Conservation (phyloP, 78 protist species). For the Monosiga brevicollis region DNA sequence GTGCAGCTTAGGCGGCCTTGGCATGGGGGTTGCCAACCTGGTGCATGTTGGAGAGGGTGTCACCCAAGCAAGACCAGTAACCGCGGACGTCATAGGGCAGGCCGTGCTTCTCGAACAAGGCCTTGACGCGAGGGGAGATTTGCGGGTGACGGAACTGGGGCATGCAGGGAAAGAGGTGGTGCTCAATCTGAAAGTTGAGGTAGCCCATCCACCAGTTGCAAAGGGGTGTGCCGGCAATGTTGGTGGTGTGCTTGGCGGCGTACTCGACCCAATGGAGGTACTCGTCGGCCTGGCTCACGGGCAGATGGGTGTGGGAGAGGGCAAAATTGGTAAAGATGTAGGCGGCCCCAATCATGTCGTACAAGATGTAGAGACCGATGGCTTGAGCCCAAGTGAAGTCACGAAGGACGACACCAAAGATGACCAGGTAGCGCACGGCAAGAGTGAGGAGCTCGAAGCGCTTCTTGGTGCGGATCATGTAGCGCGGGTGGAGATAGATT, state of each 20-base stretch:
- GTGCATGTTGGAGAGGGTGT: background rate
- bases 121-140: background rate
- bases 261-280: background rate
- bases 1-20: too few species aligned
- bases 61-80: background rate
- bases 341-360: background rate
- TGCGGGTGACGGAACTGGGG: constrained; percentile 12
- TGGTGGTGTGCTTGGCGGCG: constrained; percentile 18
- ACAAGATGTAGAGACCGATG: background rate
- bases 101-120: background rate
- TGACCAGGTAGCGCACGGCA: background rate
- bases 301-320: constrained; percentile 4
- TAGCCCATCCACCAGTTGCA: constrained; percentile 5
- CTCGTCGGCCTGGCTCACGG: background rate
- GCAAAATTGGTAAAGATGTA: background rate
- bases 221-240: background rate
- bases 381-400: background rate
- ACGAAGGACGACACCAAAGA: background rate
- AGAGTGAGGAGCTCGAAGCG: background rate
- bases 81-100: background rate
- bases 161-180: constrained; percentile 16
- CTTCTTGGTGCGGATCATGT: background rate
- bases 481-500: constrained; percentile 14
- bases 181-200: constrained; percentile 17
- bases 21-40: background rate